Base-by-base conservation (phyloP, 2,329 filamentous ascomycete genomes). In the Diaporthe ampelina region DNA sequence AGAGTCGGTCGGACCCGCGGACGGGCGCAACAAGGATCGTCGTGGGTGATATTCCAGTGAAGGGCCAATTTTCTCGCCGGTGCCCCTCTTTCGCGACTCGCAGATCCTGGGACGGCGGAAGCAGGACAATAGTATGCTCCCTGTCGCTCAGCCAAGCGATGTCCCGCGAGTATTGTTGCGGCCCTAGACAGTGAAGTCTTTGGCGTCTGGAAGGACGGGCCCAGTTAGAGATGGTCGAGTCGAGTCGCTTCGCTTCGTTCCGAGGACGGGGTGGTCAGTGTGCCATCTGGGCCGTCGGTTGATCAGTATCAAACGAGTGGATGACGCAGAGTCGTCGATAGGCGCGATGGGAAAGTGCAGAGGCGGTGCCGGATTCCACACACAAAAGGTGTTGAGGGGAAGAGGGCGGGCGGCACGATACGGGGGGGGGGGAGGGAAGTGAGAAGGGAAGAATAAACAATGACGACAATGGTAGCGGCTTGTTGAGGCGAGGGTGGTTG, bases 261-360 rank as follows among this genome's bases (percentile, higher is more conserved):
- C 57, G 43, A 29, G 45, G 43, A 61, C 21, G 69, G 32, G 24
- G 32, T 63, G 43, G 52, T 70, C 40, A 48, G 48, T 43, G 32
- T 52, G 69, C 54, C 43, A 71, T 43, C 29, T 43, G 69, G 59
- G n/a, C 45, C n/a, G 57, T 43, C 57, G 48, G 57, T 52, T 59
- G 59, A 59, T 72, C 52, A 43, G 21, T 74, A 56, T 48, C 57
- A 69, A 74, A 74, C 70, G 69, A 73, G 70, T 43, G 73, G 70
- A 73, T 73, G 59, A 68, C 54, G 73, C 70, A 58, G 61, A 40
- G 9, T 63, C 57, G 70, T 73, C 58, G 59, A 59, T n/a, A 24
- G 61, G 58, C 26, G 32, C 59, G 24, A 37, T n/a, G 21, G 40
- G 24, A 13, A 21, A 35, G 40, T 45, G 17, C 50, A 32, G 56